These are phyloP conservation scores for thale cress (Arabidopsis thaliana) DNA, from an alignment of 345 rosid species.

Conservation along the genomic window TAIR10.1 NC_003071.7:13368001-13368500, in stretches of 20 bases:
- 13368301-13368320: slow-evolving; percentile 15
- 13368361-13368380: slow-evolving; percentile 6
- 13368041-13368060: neutral
- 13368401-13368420: neutral
- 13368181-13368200: slow-evolving; percentile 19
- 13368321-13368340: slow-evolving; percentile 33
- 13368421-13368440: slow-evolving; percentile 3
- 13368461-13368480: slow-evolving; percentile 73
- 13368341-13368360: slow-evolving; percentile 30
- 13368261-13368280: slow-evolving; percentile 10
- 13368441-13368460: slow-evolving; percentile 57
- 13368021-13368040: neutral
- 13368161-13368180: slow-evolving; percentile 12
- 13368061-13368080: too few species aligned
- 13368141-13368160: slow-evolving; percentile 23
- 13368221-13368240: neutral
- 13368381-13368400: slow-evolving; percentile 5
- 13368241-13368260: neutral
- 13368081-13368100: too few species aligned
- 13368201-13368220: slow-evolving; percentile 3
- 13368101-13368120: too few species aligned
- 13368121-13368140: neutral
- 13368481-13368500: slow-evolving; percentile 75
- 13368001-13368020: neutral
- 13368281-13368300: slow-evolving; percentile 22